These are phyloP conservation scores for Capsicum pubescens DNA, from an alignment of 257 asterid genomes.

Conservation along the genomic window DNA sequence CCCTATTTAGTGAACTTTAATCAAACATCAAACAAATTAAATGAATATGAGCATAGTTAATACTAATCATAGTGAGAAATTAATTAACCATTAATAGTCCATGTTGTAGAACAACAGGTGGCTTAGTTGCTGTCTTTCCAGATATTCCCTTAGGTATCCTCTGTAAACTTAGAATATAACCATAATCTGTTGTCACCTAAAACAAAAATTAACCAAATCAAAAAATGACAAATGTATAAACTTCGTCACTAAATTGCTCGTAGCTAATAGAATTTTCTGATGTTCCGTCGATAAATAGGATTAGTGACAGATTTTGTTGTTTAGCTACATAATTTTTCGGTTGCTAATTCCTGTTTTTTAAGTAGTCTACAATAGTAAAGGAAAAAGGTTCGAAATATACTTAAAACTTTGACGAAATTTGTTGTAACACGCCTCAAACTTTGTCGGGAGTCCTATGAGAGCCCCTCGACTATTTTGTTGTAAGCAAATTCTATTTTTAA, in stretches of 20 bases:
- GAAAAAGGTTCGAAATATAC: no score
- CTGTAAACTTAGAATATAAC: slow-evolving; percentile 68
- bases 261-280: neutral
- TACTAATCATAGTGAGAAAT: neutral
- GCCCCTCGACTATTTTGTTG: no score
- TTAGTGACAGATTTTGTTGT: neutral
- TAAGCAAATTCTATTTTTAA: no score
- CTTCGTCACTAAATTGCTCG: neutral
- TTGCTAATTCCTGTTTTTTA: neutral
- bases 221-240: neutral
- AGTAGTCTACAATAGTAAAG: no score
- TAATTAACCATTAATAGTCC: slow-evolving; percentile 61
- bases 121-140: slow-evolving; percentile 35
- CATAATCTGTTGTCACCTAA: slow-evolving; percentile 77
- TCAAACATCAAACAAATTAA: neutral
- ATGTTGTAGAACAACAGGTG: slow-evolving; percentile 77
- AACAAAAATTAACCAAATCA: neutral
- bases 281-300: neutral
- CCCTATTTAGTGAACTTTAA: accelerated
- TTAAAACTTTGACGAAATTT: no score
- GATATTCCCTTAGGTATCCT: slow-evolving; percentile 65
- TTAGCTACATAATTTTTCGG: accelerated
- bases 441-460: no score
- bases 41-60: neutral
- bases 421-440: no score